Percentiles rank a stretch among this genome's conserved stretches.
phyloP scores from a whole-genome alignment of 768 basidiomycete genomes.

The Leucogyrophana mollusca region DNA sequence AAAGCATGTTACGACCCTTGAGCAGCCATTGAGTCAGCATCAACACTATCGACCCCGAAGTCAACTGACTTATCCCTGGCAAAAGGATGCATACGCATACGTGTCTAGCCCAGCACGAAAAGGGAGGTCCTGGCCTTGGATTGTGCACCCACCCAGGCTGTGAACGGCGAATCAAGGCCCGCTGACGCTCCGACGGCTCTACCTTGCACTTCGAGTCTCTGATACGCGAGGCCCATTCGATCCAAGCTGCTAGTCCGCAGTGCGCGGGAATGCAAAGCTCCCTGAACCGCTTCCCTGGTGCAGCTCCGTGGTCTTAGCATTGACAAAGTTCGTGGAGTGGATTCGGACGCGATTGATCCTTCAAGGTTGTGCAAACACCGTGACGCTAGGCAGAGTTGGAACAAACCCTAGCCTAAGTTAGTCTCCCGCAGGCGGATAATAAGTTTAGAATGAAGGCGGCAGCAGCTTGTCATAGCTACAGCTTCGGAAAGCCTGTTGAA shows the following conservation, averaged over 20 bases:
- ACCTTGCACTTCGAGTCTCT: conserved; percentile 45
- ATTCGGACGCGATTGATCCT: too few relatives aligned
- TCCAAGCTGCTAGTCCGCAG: conserved; percentile 53
- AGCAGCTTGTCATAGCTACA: too few relatives aligned
- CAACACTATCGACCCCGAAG: background rate
- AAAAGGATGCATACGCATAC: conserved; percentile 78
- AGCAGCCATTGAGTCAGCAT: conserved; percentile 66
- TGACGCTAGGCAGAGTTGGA: too few relatives aligned
- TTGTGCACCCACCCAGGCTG: conserved; percentile 81
- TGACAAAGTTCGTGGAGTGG: too few relatives aligned
- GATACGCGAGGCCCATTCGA: conserved; percentile 56
- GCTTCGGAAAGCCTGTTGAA: too few relatives aligned
- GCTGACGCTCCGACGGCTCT: conserved; percentile 12
- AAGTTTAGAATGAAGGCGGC: too few relatives aligned
- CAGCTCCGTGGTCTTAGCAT: conserved; percentile 1
- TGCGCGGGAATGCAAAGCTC: conserved; percentile 44
- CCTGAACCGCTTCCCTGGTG: conserved; percentile 19
- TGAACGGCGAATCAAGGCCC: conserved; percentile 67
- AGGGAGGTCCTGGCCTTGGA: conserved; percentile 45
- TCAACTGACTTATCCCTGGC: too few relatives aligned
- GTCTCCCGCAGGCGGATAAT: too few relatives aligned
- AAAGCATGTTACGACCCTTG: conserved; percentile 85
- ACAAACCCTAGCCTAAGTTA: too few relatives aligned
- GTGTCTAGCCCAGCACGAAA: conserved; percentile 61
- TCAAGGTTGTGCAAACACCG: too few relatives aligned